Evolutionary conservation across 768 basidiomycete genomes (phyloP), one percentile per base, ranked within the genome.

Genomic region (Amanita thiersii): DNA sequence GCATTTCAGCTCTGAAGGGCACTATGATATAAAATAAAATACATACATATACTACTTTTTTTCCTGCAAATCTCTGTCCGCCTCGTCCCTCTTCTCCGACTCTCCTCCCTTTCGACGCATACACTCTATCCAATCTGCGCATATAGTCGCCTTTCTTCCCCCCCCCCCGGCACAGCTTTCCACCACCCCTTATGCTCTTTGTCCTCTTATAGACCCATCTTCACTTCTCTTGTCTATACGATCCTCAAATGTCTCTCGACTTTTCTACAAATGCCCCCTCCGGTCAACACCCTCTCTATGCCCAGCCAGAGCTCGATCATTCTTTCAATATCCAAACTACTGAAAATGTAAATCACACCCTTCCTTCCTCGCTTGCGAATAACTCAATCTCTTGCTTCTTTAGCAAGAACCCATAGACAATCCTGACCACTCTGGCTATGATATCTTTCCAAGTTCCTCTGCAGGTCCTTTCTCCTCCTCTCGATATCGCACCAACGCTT

Each of bases 401-500:
- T 66, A 73, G 55, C 33, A 63, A 32, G 81, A 85, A 52, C 53
- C 65, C 39, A 68, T 79, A 57, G 79, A 65, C 45, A 56, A 58
- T 48, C 48, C 68, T 37, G 81, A 84, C 51, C 77, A 81, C 46
- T 52, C 71, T 9, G 60, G 62, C 47, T 87, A 84, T 60, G 76
- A 81, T 57, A 58, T 86, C 38, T 85, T 84, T 60, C 66, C 72
- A 43, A 67, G 65, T 56, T 65, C 69, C 18, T 54, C 53, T 3
- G 50, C 56, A 44, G 47, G 50, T 48, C 62, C 73, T 5, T 77
- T 78, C 55, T 59, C 63, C 37, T 71, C 74, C 33, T 67, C 74
- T 45, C 77, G 81, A 52, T 85, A 85, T 62, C 76, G 80, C 46
- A 68, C 78, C 32, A 82, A 81, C 65, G 78, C 79, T 23, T 79